These are phyloP conservation scores for Diaporthe sp. DNA, from an alignment of 2,329 filamentous ascomycete species.

Conservation along the genomic window DNA sequence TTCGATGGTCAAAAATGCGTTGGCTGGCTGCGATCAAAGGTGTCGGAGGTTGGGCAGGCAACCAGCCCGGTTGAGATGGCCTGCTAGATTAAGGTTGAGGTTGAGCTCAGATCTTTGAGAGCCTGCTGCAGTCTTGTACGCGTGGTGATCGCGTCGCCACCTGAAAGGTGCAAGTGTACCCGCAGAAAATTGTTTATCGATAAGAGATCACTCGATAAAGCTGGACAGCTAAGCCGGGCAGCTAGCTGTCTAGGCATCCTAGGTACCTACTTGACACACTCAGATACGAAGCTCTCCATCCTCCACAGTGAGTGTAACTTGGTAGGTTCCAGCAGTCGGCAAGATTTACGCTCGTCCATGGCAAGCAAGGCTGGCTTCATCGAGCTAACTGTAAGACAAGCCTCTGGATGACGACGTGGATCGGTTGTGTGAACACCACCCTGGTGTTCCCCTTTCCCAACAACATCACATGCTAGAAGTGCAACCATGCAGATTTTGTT, in stretches of 20 bases:
- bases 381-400: not conserved
- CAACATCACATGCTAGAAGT: not conserved
- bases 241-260: not conserved
- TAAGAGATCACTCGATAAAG: conserved; percentile 1
- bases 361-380: too few species aligned
- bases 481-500: not conserved
- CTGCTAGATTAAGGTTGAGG: not conserved
- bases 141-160: not conserved
- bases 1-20: not conserved
- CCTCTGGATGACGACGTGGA: not conserved
- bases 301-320: not conserved
- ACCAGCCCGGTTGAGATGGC: not conserved
- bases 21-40: not conserved
- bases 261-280: not conserved
- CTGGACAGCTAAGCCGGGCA: too few species aligned
- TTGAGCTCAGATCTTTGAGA: not conserved
- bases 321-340: not conserved
- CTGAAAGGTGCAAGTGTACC: not conserved
- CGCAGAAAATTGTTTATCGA: conserved; percentile 29
- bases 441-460: not conserved
- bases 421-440: not conserved
- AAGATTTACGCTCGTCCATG: not conserved
- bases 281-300: not conserved
- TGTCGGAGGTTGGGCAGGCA: not conserved
- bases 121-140: not conserved